Evolutionary conservation across 805 yeast species (phyloP), one percentile per base, ranked within the genome.

Genomic region (Zygosaccharomyces bailii): DNA sequence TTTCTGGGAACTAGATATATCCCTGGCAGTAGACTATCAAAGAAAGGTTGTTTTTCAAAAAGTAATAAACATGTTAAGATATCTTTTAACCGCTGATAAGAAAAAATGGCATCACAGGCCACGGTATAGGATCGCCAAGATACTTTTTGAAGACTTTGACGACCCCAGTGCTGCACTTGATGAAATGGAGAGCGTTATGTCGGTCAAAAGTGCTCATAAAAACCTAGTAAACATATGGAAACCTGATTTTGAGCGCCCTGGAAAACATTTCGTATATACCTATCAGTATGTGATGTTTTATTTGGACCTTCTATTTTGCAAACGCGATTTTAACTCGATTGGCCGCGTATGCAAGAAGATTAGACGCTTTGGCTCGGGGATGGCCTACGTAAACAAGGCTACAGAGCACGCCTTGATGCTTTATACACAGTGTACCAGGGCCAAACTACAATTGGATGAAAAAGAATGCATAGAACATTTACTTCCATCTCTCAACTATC

Each of bases 101-200:
- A 86, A 82, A 59, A 86, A 80, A 42, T 89, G 97, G 97, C 95
- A 89, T 42, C 98, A 93, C 59, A 76, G 85, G 42, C 95, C 97
- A 1, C 72, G 78, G 2, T 89, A 75, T 57, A 70, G 89, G 49
- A 68, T 86, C 11, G 88, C 97, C 0, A 71, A 67, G 42, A 79
- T 90, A 8, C 65, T 71, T 13, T 73, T 67, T 42, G 78, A 79
- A 1, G 83, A 80, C 3, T 71, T 78, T 31, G 63, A 71, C 1
- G 80, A 85, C 45, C 50, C 66, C 5, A 64, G 66, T 2, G 70
- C 67, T 0, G 93, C 97, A 0, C 70, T 72, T 36, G 74, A 74
- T 9, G 87, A 84, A 51, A 78, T 91, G 76, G 69, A 76, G 1
- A 59, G 71, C 0, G 67, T 88, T 13, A 76, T 90, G 42, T 73